phyloP scores from a whole-genome alignment of 352 stramenopile genomes.

The Aphanomyces stellatus region DNA sequence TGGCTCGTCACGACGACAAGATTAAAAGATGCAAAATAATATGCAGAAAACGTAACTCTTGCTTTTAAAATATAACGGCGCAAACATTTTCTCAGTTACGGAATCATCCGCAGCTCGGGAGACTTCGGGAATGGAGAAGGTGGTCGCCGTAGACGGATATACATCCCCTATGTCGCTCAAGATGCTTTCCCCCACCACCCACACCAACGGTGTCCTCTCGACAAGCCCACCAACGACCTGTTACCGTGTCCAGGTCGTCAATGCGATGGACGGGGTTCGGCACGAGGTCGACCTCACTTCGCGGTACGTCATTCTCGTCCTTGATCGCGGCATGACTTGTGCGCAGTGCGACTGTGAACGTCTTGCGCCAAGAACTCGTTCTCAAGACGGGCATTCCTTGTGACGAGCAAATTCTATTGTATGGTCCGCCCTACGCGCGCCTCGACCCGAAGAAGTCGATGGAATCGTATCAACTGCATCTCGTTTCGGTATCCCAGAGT shows the following conservation, averaged over 20 bases:
- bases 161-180: background rate
- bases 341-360: conserved; percentile 52
- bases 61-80: background rate
- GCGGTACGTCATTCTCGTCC: background rate
- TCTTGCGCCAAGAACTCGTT: conserved; percentile 55
- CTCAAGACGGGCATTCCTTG: conserved; percentile 45
- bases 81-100: conserved; percentile 11
- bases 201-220: background rate
- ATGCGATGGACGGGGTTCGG: conserved; percentile 18
- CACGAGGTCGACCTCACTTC: conserved; percentile 2
- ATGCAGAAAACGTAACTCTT: too few species aligned
- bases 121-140: conserved; percentile 6
- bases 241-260: conserved; percentile 12
- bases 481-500: conserved; percentile 32
- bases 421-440: conserved; percentile 62
- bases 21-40: too few species aligned
- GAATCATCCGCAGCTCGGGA: background rate
- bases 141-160: background rate
- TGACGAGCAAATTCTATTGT: conserved; percentile 71
- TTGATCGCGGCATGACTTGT: background rate
- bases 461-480: conserved; percentile 50
- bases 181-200: background rate
- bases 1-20: too few species aligned
- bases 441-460: conserved; percentile 62
- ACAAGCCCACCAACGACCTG: background rate